Percentiles rank a stretch among this genome's conserved stretches.
These are phyloP conservation scores for Epichloe glyceriae DNA, from an alignment of 2,329 filamentous ascomycete genomes.

Conservation along the genomic window DNA sequence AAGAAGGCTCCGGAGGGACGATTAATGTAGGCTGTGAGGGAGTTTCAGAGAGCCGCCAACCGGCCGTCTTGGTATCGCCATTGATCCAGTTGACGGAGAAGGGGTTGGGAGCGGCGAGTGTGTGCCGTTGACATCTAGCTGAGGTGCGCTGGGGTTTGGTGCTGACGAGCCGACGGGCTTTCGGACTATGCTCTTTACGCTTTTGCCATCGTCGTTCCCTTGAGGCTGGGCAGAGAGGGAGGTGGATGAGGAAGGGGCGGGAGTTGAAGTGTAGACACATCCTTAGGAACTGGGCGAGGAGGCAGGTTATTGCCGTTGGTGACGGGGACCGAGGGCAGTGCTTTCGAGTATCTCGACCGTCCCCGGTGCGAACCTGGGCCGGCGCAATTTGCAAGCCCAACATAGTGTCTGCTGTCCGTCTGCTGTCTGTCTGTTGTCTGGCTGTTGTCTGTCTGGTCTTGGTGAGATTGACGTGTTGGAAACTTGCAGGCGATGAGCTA, in stretches of 20 bases:
- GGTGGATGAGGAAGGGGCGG: constrained; percentile 13
- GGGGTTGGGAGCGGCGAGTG: constrained; percentile 9
- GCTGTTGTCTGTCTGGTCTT: background rate
- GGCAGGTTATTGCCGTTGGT: constrained; percentile 9
- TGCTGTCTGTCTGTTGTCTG: background rate
- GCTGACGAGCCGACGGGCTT: constrained; percentile 11
- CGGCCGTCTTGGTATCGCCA: constrained; percentile 26
- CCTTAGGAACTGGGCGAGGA: constrained; percentile 12
- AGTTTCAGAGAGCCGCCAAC: constrained; percentile 9
- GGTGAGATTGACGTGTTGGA: no score
- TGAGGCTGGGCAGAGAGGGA: constrained; percentile 13
- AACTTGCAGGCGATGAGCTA: no score
- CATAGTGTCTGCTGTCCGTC: background rate
- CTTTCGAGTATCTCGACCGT: constrained; percentile 45
- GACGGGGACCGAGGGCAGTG: constrained; percentile 36
- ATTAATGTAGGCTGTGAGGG: constrained; percentile 4
- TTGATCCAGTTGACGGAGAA: constrained; percentile 9
- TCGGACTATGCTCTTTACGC: constrained; percentile 7
- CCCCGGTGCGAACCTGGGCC: constrained; percentile 16
- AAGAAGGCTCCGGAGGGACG: constrained; percentile 21
- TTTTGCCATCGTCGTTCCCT: constrained; percentile 10
- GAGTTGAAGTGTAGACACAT: constrained; percentile 11
- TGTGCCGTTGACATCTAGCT: background rate
- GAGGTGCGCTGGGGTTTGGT: background rate
- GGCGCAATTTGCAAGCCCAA: constrained; percentile 1